Conservation (phyloP, 2,329 filamentous ascomycete genomes). For the Aureobasidium namibiae region DNA sequence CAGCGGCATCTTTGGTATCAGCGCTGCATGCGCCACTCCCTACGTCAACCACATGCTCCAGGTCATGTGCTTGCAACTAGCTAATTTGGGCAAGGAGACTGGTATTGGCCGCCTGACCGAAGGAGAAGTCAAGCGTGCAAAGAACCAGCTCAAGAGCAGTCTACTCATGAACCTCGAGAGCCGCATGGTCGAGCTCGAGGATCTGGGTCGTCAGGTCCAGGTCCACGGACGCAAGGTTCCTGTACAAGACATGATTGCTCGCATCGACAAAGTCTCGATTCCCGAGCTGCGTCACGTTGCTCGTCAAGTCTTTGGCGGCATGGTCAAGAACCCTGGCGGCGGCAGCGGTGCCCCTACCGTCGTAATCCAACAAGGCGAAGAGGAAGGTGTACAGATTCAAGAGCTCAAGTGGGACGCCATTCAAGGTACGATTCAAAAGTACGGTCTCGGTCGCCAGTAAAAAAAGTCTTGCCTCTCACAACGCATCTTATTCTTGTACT, state of each 20-base stretch:
- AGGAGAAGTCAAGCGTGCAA: slow-evolving; percentile 79
- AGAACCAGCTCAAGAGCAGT: slow-evolving; percentile 87
- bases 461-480: background rate
- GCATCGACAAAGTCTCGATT: slow-evolving; percentile 76
- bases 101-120: slow-evolving; percentile 66
- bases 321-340: slow-evolving; percentile 62
- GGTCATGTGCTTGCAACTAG: slow-evolving; percentile 87
- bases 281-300: slow-evolving; percentile 77
- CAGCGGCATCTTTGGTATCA: slow-evolving; percentile 89
- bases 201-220: slow-evolving; percentile 89
- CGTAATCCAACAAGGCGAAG: slow-evolving; percentile 83
- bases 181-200: slow-evolving; percentile 95
- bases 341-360: slow-evolving; percentile 89
- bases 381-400: slow-evolving; percentile 59
- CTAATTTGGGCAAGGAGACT: slow-evolving; percentile 64
- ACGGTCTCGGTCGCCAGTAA: slow-evolving; percentile 66
- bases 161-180: slow-evolving; percentile 97
- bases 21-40: slow-evolving; percentile 72
- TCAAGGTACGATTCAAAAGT: slow-evolving; percentile 73
- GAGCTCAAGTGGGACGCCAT: slow-evolving; percentile 80
- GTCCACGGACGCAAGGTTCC: slow-evolving; percentile 91
- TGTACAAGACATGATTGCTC: slow-evolving; percentile 83
- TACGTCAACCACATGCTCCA: slow-evolving; percentile 80
- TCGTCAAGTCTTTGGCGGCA: slow-evolving; percentile 64
- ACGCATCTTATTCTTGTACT: background rate